Conservation (phyloP, 352 stramenopile species). For the Pythium monospermum region DNA sequence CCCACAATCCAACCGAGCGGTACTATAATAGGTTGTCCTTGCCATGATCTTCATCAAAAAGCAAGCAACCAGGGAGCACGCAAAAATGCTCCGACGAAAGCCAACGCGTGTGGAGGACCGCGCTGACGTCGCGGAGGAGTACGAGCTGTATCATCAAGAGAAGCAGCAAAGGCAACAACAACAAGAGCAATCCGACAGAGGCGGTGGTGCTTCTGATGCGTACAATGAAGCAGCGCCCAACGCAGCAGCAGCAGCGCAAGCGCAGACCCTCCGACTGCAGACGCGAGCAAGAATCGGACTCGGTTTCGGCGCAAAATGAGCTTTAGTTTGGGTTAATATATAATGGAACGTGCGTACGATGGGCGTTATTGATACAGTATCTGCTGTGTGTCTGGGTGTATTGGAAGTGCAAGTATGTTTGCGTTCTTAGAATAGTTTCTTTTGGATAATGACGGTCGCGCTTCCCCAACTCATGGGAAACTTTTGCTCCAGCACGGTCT, state of each 20-base stretch:
- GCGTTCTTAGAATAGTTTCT: slow-evolving; percentile 53
- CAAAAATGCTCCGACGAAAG: slow-evolving; percentile 48
- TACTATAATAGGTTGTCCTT: too few species aligned
- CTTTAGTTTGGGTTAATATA: background rate
- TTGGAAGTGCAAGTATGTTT: too few species aligned
- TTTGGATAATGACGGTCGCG: slow-evolving; percentile 58
- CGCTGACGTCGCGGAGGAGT: slow-evolving; percentile 66
- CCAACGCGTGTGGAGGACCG: slow-evolving; percentile 63
- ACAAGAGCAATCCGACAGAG: background rate
- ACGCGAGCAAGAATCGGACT: slow-evolving; percentile 19
- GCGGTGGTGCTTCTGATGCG: background rate
- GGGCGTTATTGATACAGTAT: too few species aligned
- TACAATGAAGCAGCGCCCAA: background rate
- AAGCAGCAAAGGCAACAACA: slow-evolving; percentile 28
- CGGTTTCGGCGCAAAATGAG: slow-evolving; percentile 10
- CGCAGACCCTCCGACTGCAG: slow-evolving; percentile 11
- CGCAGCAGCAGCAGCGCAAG: slow-evolving; percentile 11
- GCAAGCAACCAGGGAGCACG: too few species aligned
- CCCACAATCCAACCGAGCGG: too few species aligned
- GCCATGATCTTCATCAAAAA: too few species aligned
- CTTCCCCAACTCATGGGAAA: slow-evolving; percentile 64
- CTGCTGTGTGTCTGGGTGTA: too few species aligned
- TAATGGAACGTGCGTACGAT: too few species aligned
- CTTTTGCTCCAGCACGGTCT: slow-evolving; percentile 54
- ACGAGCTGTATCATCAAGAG: slow-evolving; percentile 54